Percentiles rank a stretch among this genome's conserved stretches.
phyloP scores from a whole-genome alignment of 2,329 filamentous ascomycete species.

The Aureobasidium sp. region DNA sequence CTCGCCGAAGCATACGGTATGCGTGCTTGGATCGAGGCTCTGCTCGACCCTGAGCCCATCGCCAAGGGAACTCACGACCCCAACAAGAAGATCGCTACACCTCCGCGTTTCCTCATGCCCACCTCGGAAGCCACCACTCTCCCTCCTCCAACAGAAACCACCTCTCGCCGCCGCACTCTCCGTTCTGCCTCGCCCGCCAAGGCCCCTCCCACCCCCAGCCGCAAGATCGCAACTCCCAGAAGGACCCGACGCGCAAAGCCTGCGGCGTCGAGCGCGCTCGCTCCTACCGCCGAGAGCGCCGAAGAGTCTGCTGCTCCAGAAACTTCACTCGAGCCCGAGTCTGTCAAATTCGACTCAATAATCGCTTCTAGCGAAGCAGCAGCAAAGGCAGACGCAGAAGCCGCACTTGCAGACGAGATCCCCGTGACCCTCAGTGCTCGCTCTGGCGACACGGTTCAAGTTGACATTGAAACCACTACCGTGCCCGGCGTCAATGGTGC shows the following conservation, averaged over 20 bases:
- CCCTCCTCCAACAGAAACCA: slow-evolving; percentile 24
- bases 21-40: slow-evolving; percentile 78
- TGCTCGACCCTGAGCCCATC: slow-evolving; percentile 83
- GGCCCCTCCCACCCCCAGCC: slow-evolving; percentile 35
- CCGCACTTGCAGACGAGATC: slow-evolving; percentile 36
- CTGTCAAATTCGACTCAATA: slow-evolving; percentile 20
- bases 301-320: slow-evolving; percentile 29
- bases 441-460: slow-evolving; percentile 50
- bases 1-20: slow-evolving; percentile 86
- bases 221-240: slow-evolving; percentile 46
- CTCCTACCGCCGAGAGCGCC: slow-evolving; percentile 25
- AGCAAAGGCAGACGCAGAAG: slow-evolving; percentile 13
- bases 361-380: slow-evolving; percentile 16
- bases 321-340: slow-evolving; percentile 22
- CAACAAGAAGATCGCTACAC: slow-evolving; percentile 64
- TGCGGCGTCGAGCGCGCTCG: slow-evolving; percentile 24
- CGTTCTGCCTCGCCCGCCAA: slow-evolving; percentile 55
- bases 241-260: slow-evolving; percentile 39
- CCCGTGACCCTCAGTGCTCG: slow-evolving; percentile 25
- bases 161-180: slow-evolving; percentile 46
- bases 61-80: slow-evolving; percentile 54
- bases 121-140: slow-evolving; percentile 19
- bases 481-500: slow-evolving; percentile 46
- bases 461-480: slow-evolving; percentile 62
- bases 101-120: slow-evolving; percentile 61